These are phyloP conservation scores for Fonsecaea erecta DNA, from an alignment of 2,329 filamentous ascomycete species.

Conservation along the genomic window DNA sequence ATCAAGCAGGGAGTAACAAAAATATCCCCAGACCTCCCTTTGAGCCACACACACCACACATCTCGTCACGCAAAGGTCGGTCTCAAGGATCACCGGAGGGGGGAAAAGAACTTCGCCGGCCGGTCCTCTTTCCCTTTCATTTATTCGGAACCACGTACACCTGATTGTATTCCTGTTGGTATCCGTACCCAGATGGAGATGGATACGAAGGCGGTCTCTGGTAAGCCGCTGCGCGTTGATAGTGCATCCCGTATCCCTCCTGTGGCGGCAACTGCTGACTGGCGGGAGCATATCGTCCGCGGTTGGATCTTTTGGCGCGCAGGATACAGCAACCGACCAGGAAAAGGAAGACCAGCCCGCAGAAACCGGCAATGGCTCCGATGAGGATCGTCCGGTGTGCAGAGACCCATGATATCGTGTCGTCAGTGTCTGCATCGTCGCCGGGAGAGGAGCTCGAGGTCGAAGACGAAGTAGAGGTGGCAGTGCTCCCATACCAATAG, in stretches of 20 bases:
- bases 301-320: background rate
- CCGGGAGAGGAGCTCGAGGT: background rate
- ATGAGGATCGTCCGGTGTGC: slow-evolving; percentile 9
- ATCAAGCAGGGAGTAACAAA: too few relatives aligned
- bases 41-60: too few relatives aligned
- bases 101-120: too few relatives aligned
- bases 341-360: slow-evolving; percentile 3
- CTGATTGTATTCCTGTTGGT: background rate
- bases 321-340: slow-evolving; percentile 6
- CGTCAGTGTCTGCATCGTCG: background rate
- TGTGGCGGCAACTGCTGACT: background rate
- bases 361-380: slow-evolving; percentile 15
- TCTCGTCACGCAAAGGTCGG: too few relatives aligned
- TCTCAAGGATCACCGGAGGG: too few relatives aligned
- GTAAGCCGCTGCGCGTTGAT: background rate
- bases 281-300: background rate
- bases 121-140: slow-evolving; percentile 1
- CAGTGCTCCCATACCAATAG: slow-evolving; percentile 13
- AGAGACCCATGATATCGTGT: slow-evolving; percentile 8
- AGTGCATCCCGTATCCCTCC: background rate
- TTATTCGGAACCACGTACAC: slow-evolving; percentile 12
- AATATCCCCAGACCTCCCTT: too few relatives aligned
- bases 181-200: background rate
- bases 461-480: slow-evolving; percentile 5
- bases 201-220: background rate